phyloP scores from a whole-genome alignment of 768 basidiomycete species.

The Naganishia friedmannii region DNA sequence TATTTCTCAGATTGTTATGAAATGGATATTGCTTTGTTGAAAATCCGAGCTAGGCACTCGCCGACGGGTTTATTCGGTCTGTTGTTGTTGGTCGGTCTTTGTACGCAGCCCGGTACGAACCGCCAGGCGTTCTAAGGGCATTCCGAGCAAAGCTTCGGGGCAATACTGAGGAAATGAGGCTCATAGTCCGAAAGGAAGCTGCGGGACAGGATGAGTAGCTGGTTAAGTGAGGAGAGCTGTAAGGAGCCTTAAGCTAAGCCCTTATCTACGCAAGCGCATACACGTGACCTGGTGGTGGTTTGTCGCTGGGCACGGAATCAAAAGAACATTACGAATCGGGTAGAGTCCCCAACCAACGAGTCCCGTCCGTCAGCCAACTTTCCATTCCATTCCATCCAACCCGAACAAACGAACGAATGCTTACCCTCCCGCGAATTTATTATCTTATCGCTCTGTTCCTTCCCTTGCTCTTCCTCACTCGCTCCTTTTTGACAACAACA shows the following conservation, averaged over 20 bases:
- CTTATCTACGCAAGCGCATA: not conserved
- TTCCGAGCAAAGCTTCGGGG: not conserved
- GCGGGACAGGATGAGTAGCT: too few species aligned
- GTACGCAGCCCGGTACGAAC: too few species aligned
- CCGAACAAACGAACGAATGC: not conserved
- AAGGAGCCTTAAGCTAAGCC: not conserved
- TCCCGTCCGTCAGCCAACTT: not conserved
- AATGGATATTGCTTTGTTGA: too few species aligned
- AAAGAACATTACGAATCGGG: slow-evolving; percentile 3
- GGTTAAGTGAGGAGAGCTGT: not conserved
- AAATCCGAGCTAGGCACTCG: too few species aligned
- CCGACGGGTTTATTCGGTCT: slow-evolving; percentile 1
- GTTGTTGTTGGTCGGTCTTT: not conserved
- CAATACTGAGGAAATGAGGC: not conserved
- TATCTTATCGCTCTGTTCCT: not conserved
- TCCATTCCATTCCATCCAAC: not conserved
- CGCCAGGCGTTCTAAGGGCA: not conserved
- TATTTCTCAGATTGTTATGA: too few species aligned
- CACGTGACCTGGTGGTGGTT: not conserved
- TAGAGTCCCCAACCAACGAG: not conserved
- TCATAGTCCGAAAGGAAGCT: too few species aligned
- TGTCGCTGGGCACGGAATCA: slow-evolving; percentile 2
- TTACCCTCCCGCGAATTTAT: not conserved
- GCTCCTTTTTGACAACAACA: not conserved
- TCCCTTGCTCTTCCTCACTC: not conserved